Base-by-base conservation (phyloP, 768 basidiomycete genomes). In the Rubroboletus pulcherrimus region DNA sequence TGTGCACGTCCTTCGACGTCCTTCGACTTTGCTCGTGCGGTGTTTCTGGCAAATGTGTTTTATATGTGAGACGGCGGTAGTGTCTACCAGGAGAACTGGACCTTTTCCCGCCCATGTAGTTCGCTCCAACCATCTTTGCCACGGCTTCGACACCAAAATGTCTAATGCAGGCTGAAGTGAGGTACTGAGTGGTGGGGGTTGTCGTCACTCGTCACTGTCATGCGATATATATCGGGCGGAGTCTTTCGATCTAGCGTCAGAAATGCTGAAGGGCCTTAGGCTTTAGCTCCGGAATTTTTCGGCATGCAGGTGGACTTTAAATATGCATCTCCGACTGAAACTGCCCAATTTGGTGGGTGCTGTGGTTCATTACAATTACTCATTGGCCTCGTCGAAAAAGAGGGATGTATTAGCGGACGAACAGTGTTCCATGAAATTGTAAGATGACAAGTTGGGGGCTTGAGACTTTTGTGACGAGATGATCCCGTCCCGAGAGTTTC, bases 31-130 rank as follows among this genome's bases (percentile, higher is more conserved):
- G 82, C 76, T 65, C 78, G 83, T 19, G 80, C 81, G 1, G 76
- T 75, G 63, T 82, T 88, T 62, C 87, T 89, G 53, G 38, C 10
- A 40, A 44, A 17, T 48, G 33, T n/a, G 19, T 21, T 47, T 35
- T 29, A 35, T 29, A 19, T 49, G 41, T 45, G 52, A 51, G 51
- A 42, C 10, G 1, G 24, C n/a, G 12, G n/a, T 8, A 52, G 26
- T 10, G 24, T 14, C 31, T 41, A 31, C 37, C 34, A 38, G 24
- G 24, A 40, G 15, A 53, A 50, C 19, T 69, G 35, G 46, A 84
- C 86, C 84, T 77, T 72, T 81, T 85, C 12, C 87, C 87, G 24
- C 87, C 87, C 85, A 86, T 88, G 58, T 88, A 89, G 62, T 89
- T 89, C 31, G 85, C 87, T 7, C 87, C 86, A 21, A 73, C 71